Conservation (phyloP, 2,329 filamentous ascomycete genomes). For the Apiospora rasikravindrae region DNA sequence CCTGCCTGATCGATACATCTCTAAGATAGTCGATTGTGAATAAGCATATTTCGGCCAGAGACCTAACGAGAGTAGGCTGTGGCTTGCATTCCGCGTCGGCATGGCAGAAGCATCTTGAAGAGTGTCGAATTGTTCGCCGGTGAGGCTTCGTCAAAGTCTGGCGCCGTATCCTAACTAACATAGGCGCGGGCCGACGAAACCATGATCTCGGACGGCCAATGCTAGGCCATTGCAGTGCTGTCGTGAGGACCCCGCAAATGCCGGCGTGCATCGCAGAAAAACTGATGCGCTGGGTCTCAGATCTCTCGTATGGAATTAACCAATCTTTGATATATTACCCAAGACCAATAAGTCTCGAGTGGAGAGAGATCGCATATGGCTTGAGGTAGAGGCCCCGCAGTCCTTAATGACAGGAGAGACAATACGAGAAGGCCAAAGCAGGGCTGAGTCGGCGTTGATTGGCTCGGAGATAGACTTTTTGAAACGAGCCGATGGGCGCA, state of each 20-base stretch:
- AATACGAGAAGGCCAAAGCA: conserved; percentile 16
- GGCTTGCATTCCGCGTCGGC: neutral
- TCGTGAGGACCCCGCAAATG: neutral
- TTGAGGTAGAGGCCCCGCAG: neutral
- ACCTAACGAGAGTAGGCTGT: neutral
- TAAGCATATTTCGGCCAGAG: neutral
- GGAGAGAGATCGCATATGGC: neutral
- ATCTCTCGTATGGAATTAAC: neutral
- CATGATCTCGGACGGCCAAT: neutral
- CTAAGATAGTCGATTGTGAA: neutral
- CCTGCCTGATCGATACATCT: neutral
- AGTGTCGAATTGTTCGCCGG: neutral
- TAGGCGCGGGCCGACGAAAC: conserved; percentile 4
- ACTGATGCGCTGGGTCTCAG: neutral
- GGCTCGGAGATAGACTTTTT: neutral
- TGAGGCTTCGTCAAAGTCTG: conserved; percentile 4
- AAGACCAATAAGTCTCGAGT: neutral
- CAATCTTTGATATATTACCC: neutral
- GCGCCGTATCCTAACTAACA: neutral
- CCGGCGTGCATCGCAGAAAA: neutral
- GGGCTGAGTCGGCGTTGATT: conserved; percentile 7
- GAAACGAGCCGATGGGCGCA: conserved; percentile 12
- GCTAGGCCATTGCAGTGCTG: neutral
- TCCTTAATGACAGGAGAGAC: neutral
- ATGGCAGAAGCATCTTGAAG: neutral